Conservation (phyloP, 805 yeast genomes). For the Cyberlindnera bimundalis region DNA sequence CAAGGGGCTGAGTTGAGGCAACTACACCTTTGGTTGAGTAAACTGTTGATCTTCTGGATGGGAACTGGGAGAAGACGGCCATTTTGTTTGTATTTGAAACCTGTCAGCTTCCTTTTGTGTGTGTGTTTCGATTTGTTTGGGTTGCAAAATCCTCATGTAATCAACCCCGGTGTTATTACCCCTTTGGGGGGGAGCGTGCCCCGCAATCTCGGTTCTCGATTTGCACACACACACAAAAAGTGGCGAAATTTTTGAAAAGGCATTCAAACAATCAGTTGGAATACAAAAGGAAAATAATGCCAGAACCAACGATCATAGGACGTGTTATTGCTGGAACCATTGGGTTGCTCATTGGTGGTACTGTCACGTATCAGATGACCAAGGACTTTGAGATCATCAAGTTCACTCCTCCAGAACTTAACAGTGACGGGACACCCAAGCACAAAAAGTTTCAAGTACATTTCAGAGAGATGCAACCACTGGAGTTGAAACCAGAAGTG, state of each 20-base stretch:
- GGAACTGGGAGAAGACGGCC: conserved; percentile 28
- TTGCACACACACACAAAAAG: too few species aligned
- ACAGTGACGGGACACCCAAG: conserved; percentile 36
- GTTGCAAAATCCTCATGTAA: too few species aligned
- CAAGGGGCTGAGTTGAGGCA: conserved; percentile 72
- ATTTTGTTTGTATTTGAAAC: neutral
- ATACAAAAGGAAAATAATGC: neutral
- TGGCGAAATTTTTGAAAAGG: too few species aligned
- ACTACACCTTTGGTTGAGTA: conserved; percentile 72
- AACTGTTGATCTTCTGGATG: conserved; percentile 69
- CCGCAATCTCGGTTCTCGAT: too few species aligned
- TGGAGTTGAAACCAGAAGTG: conserved; percentile 37
- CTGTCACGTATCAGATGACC: conserved; percentile 19
- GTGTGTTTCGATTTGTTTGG: too few species aligned
- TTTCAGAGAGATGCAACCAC: conserved; percentile 35
- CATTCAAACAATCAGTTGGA: too few species aligned
- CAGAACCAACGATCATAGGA: conserved; percentile 14
- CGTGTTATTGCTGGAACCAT: conserved; percentile 16
- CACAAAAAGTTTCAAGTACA: conserved; percentile 33
- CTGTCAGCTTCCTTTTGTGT: too few species aligned
- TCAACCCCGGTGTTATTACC: too few species aligned
- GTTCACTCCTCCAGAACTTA: conserved; percentile 37
- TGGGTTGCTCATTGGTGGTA: conserved; percentile 19
- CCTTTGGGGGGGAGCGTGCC: too few species aligned
- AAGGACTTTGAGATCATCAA: conserved; percentile 33